Conservation (phyloP, 805 yeast genomes). For the Hanseniaspora nectarophila region DNA sequence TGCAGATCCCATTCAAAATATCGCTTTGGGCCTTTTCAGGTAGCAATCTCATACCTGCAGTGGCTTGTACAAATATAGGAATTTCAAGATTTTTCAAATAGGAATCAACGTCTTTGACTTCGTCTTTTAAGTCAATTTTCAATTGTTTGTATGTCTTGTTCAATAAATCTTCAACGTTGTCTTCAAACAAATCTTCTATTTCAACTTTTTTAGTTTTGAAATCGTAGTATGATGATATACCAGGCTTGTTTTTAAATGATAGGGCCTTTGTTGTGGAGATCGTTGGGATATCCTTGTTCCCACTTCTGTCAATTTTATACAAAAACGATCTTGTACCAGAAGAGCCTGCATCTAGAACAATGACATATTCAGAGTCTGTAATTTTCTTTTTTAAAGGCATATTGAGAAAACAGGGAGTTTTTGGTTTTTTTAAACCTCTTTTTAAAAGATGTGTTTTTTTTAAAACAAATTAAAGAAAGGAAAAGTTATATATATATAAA, state of each 20-base stretch:
- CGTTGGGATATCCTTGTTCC: constrained; percentile 52
- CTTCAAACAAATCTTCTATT: constrained; percentile 31
- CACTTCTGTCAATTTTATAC: constrained; percentile 33
- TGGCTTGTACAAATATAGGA: constrained; percentile 83
- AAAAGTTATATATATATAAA: too few species aligned
- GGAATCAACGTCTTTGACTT: constrained; percentile 62
- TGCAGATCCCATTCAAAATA: constrained; percentile 53
- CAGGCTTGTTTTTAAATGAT: constrained; percentile 68
- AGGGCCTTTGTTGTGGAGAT: constrained; percentile 54
- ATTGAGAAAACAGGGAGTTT: background rate
- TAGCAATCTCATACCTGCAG: constrained; percentile 90
- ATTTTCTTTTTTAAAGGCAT: background rate
- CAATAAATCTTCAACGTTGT: constrained; percentile 50
- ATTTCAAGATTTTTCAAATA: constrained; percentile 46
- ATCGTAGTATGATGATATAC: constrained; percentile 45
- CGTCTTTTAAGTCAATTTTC: constrained; percentile 28
- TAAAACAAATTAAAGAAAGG: too few species aligned
- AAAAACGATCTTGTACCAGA: constrained; percentile 84
- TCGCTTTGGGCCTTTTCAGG: constrained; percentile 40
- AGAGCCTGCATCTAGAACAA: constrained; percentile 90
- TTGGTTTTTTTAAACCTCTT: background rate
- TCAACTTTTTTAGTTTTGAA: constrained; percentile 8
- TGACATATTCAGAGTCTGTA: constrained; percentile 45
- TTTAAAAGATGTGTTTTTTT: too few species aligned
- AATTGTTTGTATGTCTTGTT: constrained; percentile 53